Evolutionary conservation across 441 rosid species (phyloP).

Genomic region (Gossypium schwendimanii): DNA sequence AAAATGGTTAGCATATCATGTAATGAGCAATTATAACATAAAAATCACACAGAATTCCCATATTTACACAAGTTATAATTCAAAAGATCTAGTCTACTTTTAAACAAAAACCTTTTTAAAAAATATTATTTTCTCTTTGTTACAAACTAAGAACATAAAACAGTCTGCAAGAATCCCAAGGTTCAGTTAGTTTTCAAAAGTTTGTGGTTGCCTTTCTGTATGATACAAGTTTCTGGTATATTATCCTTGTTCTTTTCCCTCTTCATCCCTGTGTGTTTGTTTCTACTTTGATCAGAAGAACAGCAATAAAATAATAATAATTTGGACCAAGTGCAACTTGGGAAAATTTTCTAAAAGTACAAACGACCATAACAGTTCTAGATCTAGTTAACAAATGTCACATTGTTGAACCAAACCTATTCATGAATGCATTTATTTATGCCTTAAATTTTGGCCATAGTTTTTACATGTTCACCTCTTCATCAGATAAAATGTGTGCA

Average conservation of each 20-base stretch:
- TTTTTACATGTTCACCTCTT: neutral
- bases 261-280: neutral
- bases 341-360: neutral
- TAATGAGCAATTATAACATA: slow-evolving; percentile 6
- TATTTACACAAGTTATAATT: neutral
- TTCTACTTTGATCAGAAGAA: neutral
- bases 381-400: neutral
- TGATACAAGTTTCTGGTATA: neutral
- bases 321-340: neutral
- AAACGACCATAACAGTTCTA: neutral
- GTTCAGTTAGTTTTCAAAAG: neutral
- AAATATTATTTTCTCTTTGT: neutral
- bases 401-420: neutral
- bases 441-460: neutral
- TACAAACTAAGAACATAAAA: neutral
- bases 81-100: neutral
- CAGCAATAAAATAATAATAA: neutral
- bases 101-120: neutral
- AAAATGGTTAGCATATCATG: slow-evolving; percentile 4
- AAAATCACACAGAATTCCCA: neutral
- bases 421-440: neutral
- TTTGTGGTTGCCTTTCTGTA: neutral
- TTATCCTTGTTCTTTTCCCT: neutral
- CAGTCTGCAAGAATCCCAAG: neutral
- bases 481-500: neutral